Evolutionary conservation across 2,329 filamentous ascomycete genomes (phyloP).

Genomic region (Venturiaceae sp.): DNA sequence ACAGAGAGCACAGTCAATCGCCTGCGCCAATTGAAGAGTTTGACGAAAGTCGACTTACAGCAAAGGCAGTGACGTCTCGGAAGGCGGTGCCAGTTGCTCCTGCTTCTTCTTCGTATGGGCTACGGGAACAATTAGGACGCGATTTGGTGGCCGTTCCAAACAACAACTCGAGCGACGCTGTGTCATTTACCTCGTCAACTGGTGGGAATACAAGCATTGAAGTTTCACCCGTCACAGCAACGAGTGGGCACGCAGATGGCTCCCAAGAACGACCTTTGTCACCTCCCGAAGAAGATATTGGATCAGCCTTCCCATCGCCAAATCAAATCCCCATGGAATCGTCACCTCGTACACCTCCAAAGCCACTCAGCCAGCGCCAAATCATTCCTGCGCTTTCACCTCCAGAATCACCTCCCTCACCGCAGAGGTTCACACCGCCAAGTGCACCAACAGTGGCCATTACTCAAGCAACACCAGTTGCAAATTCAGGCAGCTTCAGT

Average conservation of each 20-base stretch:
- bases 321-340: neutral
- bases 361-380: neutral
- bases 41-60: constrained; percentile 1
- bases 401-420: neutral
- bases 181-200: neutral
- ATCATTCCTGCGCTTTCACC: neutral
- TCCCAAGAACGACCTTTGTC: neutral
- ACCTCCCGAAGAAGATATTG: neutral
- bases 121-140: neutral
- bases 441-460: constrained; percentile 22
- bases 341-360: neutral
- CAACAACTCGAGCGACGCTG: neutral
- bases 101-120: neutral
- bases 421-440: neutral
- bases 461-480: constrained; percentile 26
- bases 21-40: constrained; percentile 14
- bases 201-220: constrained; percentile 1
- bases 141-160: neutral
- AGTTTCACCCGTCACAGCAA: constrained; percentile 1
- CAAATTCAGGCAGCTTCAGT: constrained; percentile 24
- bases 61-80: neutral
- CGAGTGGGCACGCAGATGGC: neutral
- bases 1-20: constrained; percentile 27
- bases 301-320: neutral
- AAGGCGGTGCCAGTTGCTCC: constrained; percentile 7